Percentiles rank a stretch among this genome's conserved stretches.
Conservation (phyloP, 75 land plant species). For the Azolla pinnata region DNA sequence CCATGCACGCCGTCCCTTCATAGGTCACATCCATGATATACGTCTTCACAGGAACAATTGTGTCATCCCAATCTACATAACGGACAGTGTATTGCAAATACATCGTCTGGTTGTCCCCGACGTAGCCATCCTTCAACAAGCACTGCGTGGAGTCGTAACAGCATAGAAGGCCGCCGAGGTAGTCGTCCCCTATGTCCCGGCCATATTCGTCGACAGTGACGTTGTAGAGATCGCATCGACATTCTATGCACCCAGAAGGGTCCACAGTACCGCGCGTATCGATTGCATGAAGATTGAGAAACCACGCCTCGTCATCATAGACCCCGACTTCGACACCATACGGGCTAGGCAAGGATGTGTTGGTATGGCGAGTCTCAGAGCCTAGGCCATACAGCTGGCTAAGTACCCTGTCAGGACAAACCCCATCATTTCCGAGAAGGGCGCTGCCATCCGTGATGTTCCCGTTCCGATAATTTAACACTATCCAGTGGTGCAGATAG, state of each 20-base stretch:
- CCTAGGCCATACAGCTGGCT: conserved; percentile 67
- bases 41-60: conserved; percentile 47
- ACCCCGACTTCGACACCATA: conserved; percentile 77
- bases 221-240: conserved; percentile 69
- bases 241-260: conserved; percentile 70
- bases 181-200: conserved; percentile 28
- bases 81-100: conserved; percentile 67
- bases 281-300: conserved; percentile 87
- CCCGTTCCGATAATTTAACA: conserved; percentile 29
- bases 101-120: conserved; percentile 34
- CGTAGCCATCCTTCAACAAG: conserved; percentile 36
- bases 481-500: conserved; percentile 86
- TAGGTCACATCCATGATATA: conserved; percentile 64
- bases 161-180: conserved; percentile 64
- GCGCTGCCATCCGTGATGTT: background rate
- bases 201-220: conserved; percentile 48
- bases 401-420: conserved; percentile 34
- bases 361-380: conserved; percentile 76
- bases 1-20: background rate
- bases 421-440: conserved; percentile 35
- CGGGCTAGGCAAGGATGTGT: conserved; percentile 56
- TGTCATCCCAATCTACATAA: conserved; percentile 57
- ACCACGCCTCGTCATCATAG: conserved; percentile 52
- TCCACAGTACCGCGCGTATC: conserved; percentile 71
- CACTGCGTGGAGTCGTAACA: conserved; percentile 71